Evolutionary conservation across 352 stramenopile species (phyloP), one percentile per base, ranked within the genome.

Genomic region (Pythium coloratum): DNA sequence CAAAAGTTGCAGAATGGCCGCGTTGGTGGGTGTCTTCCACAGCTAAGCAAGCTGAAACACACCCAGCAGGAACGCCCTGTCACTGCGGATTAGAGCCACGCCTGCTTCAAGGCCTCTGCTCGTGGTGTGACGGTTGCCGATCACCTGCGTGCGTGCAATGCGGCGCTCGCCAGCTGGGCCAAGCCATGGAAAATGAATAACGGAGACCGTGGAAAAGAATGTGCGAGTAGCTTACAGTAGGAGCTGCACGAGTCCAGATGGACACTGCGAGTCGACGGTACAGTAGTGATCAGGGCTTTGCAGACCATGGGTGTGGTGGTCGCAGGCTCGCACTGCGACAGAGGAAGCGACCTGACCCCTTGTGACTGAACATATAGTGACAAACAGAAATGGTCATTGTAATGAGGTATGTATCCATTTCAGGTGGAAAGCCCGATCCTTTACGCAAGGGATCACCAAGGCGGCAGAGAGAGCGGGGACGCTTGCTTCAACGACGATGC

Each of bases 341-440:
- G 3, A 44, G n/a, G 8, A 44, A 18, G 20, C 16, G 38, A 12
- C 38, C 36, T 14, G 33, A 56, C 40, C 20, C 46, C 9, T 38
- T 14, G 9, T 18, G 18, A 13, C 7, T n/a, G 6, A 59, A 55
- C 47, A n/a, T 56, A 38, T 44, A 58, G 10, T 69, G 62, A 40
- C 54, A 62, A 63, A 38, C 44, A 59, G 12, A 16, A n/a, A 64
- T 30, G 1, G 33, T 69, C 63, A 59, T 14, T 49, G 4, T 34
- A 58, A 26, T 53, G 62, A 53, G 32, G 63, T 30, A 64, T 64
- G 63, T 69, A 69, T 55, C 63, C 63, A 69, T 69, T 2, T 55
- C 54, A 46, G 14, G 16, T 36, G 9, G 33, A 38, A 46, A 40
- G 32, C 12, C 38, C 38, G 10, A 44, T 44, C 38, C 38, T 44